Base-by-base conservation (phyloP, 768 basidiomycete species). In the Tephrocybe sp. region DNA sequence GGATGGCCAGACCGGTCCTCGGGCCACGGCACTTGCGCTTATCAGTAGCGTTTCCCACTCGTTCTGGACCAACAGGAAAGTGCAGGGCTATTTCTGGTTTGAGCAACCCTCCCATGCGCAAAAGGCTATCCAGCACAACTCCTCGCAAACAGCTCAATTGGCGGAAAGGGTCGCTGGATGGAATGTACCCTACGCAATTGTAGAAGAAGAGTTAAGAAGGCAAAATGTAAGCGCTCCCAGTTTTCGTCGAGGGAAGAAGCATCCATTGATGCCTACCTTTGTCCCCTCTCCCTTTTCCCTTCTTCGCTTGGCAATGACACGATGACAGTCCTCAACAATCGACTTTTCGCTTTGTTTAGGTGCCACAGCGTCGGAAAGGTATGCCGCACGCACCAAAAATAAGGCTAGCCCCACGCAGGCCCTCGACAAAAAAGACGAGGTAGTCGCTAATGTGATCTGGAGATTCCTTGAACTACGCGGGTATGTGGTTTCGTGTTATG, bases 401-500 rank as follows among this genome's bases (percentile, higher is more conserved):
- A 89, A 85, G 71, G 61, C 65, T n/a, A 73, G 60, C 43, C 57
- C 68, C 26, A 60, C 71, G 22, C 61, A 59, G 30, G 61, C 83
- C 13, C 77, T 99, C 22, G 96, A 98, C 52, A 98, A 97, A 73
- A 98, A 98, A 72, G 97, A 99, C 60, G 97, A 99, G 67, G 78
- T 97, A 0, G 97, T 99, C 3, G 95, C 95, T 7, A 99, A 99
- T 64, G 94, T 96, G 22, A 90, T 99, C 47, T 98, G 95, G 95
- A 83, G 96, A 45, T 98, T 98, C 80, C 79, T 99, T 48, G 96
- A 98, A 67, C 74, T 98, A 50, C 77, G 97, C 69, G 93, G 94
- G 95, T 96, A 69, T 64, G 86, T 79, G 11, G 50, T 55, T 44
- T 54, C 41, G 9, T 53, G 47, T 48, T 46, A 36, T 44, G 21